A percentile compares a stretch with the other conserved stretches of the same genome.
Evolutionary conservation across 805 yeast genomes (phyloP).

Genomic region (Saccharomycopsis microspora): DNA sequence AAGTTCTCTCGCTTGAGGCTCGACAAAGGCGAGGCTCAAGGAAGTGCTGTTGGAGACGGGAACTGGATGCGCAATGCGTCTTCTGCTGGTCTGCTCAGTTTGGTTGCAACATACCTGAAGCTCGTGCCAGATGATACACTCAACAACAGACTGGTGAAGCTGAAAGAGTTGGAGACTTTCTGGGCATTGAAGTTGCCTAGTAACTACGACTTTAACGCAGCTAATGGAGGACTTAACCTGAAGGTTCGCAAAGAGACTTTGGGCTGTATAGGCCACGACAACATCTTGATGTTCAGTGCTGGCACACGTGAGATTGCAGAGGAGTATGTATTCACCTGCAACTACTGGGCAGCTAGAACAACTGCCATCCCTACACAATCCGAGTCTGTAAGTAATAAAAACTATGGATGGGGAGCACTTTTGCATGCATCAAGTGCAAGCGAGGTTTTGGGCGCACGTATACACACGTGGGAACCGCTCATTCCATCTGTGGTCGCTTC

Average conservation of each 20-base stretch:
- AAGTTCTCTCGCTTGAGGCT: constrained; percentile 14
- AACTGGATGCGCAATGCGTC: constrained; percentile 60
- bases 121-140: constrained; percentile 28
- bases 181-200: constrained; percentile 52
- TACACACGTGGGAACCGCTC: constrained; percentile 24
- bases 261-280: constrained; percentile 20
- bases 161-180: constrained; percentile 26
- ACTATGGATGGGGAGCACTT: constrained; percentile 64
- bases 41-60: constrained; percentile 39
- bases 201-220: constrained; percentile 21
- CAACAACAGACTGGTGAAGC: constrained; percentile 18
- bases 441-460: constrained; percentile 8
- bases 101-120: constrained; percentile 42
- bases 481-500: constrained; percentile 21
- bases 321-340: constrained; percentile 65
- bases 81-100: constrained; percentile 38
- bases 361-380: constrained; percentile 71
- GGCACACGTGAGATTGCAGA: constrained; percentile 56
- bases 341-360: constrained; percentile 83
- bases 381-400: constrained; percentile 58
- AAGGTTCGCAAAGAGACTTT: constrained; percentile 12
- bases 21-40: constrained; percentile 5
- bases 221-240: constrained; percentile 6
- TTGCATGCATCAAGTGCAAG: not conserved
- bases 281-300: constrained; percentile 47